Base-by-base conservation (phyloP, 2,329 filamentous ascomycete species). In the Xylariaceae sp. region DNA sequence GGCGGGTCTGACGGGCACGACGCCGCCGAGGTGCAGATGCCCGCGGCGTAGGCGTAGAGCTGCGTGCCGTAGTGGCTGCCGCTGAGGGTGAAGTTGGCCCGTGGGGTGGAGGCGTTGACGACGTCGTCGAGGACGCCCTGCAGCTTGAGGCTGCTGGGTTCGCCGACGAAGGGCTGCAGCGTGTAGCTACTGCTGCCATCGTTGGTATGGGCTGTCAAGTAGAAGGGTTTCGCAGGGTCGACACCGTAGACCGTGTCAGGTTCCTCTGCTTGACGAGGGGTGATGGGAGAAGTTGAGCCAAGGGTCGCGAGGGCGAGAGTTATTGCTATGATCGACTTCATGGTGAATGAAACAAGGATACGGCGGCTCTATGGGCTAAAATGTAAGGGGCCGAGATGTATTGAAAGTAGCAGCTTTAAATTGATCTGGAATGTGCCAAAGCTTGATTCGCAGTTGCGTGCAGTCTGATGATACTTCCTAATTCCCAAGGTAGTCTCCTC, bases 31-130 rank as follows among this genome's bases (percentile, higher is more conserved):
- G 37, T 40, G 41, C 41, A 44, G 12, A 35, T 17, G 30, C 17
- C 31, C 37, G 42, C 7, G 13, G 17, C 12, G 17, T 33, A 44
- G 16, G 37, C 42, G 37, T 41, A 41, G 26, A 44, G 42, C 42
- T 44, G 42, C 24, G 42, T 44, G 37, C 42, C 42, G 42, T 44
- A 44, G 42, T 44, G 42, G 42, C 29, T 41, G 37, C 37, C 42
- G 19, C 11, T 19, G n/a, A 44, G 37, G 13, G 42, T 44, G 38
- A 22, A 44, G 42, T 44, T 44, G 42, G 42, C 42, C 15, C 9
- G 31, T 19, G 42, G 42, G 4, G 22, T 11, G 3, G 22, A n/a
- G 9, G 37, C 18, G 11, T 19, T 26, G 24, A n/a, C 31, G 37
- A 17, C 16, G 31, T 22, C 42, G 4, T 9, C 15, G 7, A 9